Conservation (phyloP, 139 green algal species). For the Picochlorum costavermella region DNA sequence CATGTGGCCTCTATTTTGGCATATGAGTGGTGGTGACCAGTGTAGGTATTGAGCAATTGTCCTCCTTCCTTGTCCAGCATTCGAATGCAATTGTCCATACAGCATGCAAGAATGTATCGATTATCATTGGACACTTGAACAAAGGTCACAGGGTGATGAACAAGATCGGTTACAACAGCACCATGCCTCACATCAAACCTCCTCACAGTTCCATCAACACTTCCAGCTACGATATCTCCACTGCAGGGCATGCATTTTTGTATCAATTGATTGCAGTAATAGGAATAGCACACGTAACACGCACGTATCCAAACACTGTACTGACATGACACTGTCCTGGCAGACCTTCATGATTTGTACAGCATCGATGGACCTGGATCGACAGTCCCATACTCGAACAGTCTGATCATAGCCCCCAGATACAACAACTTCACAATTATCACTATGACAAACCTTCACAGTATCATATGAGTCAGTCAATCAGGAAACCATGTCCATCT, state of each 20-base stretch:
- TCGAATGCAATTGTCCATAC: constrained; percentile 59
- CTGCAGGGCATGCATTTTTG: constrained; percentile 4
- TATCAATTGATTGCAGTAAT: background rate
- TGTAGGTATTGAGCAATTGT: constrained; percentile 71
- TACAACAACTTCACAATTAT: constrained; percentile 62
- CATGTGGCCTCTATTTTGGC: constrained; percentile 73
- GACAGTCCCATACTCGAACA: constrained; percentile 85
- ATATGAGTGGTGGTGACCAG: constrained; percentile 54
- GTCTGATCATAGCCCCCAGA: constrained; percentile 81
- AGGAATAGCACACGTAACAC: background rate
- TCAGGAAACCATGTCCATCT: background rate
- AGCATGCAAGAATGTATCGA: constrained; percentile 57
- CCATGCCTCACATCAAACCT: constrained; percentile 81
- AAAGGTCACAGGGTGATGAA: constrained; percentile 61
- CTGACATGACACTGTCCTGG: constrained; percentile 76
- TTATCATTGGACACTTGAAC: constrained; percentile 36
- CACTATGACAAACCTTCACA: constrained; percentile 32
- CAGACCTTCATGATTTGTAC: constrained; percentile 78
- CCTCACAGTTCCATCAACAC: constrained; percentile 79
- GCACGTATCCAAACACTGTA: constrained; percentile 26
- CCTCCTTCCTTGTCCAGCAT: constrained; percentile 58
- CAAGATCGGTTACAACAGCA: constrained; percentile 54
- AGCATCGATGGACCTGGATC: constrained; percentile 59
- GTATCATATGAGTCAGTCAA: constrained; percentile 16
- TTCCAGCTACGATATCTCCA: constrained; percentile 59